Evolutionary conservation across 2,329 filamentous ascomycete genomes (phyloP), one percentile per base, ranked within the genome.

Genomic region (Amphichorda felina): DNA sequence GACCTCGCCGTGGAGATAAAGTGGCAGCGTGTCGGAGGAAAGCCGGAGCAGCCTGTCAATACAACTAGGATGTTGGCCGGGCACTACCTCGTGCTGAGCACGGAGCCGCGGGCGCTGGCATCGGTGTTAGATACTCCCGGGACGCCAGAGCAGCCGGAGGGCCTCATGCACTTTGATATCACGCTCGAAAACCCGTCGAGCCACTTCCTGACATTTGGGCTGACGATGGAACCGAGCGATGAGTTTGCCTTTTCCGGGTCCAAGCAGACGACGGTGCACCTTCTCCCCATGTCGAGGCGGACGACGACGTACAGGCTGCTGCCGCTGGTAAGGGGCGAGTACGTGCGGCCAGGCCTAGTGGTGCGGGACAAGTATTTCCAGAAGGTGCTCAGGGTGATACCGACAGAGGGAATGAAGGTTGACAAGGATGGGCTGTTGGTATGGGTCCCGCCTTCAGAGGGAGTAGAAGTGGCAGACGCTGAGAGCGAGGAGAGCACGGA

Each of bases 301-400:
- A 72, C 68, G 1, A 67, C 86, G n/a, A 68, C 72, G 18, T 96
- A 88, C 50, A 72, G 77, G 27, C 49, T 98, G 14, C 55, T 94
- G 40, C 79, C 88, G 7, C 68, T 80, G 27, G 60, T 69, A 48
- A 65, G 54, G 41, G 81, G 79, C 1, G 53, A 65, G 21, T 94
- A 82, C 75, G 72, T 89, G 38, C 68, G 55, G 34, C 85, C 87
- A 2, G 72, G 72, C 27, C 60, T 94, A 41, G 75, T 81, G 41
- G 85, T 95, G 27, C 71, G 84, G 41, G 89, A 94, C 62, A 80
- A 82, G 47, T 94, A 94, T 49, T 96, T 94, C 57, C 87, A 94
- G 54, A 94, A 95, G 66, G 78, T 82, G 29, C 57, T 96, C 41
- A 77, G 81, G 42, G 78, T 94, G 17, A 75, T 86, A 40, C 79